phyloP scores from a whole-genome alignment of 148 eudicot genomes.

The Vaccinium darrowii region DNA sequence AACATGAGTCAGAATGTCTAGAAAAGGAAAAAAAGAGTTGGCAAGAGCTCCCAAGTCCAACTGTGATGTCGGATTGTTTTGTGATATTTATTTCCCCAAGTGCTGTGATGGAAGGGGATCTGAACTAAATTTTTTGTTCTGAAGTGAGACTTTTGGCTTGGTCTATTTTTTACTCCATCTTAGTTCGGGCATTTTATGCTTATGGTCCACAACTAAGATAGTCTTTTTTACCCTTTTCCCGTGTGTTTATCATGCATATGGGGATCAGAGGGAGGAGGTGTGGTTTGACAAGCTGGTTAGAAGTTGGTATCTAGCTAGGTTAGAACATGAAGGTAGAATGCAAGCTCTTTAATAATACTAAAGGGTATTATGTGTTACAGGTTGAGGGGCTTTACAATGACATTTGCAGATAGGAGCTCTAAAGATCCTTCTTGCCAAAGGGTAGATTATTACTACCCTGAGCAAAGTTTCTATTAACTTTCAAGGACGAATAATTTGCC shows the following conservation, averaged over 20 bases:
- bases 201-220: neutral
- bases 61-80: neutral
- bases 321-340: neutral
- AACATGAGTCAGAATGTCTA: neutral
- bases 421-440: neutral
- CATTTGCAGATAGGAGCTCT: neutral
- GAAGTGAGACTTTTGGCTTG: neutral
- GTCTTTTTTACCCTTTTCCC: neutral
- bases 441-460: neutral
- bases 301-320: neutral
- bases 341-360: neutral
- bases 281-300: slow-evolving; percentile 1
- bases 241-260: neutral
- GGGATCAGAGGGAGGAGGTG: slow-evolving; percentile 1
- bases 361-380: neutral
- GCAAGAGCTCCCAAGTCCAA: neutral
- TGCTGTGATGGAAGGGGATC: neutral
- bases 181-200: neutral
- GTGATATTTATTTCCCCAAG: neutral
- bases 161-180: neutral
- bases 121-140: neutral
- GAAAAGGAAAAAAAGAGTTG: neutral
- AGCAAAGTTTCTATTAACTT: neutral
- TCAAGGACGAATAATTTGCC: neutral
- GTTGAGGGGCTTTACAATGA: neutral